phyloP scores from a whole-genome alignment of 2,329 filamentous ascomycete genomes.

The Phoma sp. region DNA sequence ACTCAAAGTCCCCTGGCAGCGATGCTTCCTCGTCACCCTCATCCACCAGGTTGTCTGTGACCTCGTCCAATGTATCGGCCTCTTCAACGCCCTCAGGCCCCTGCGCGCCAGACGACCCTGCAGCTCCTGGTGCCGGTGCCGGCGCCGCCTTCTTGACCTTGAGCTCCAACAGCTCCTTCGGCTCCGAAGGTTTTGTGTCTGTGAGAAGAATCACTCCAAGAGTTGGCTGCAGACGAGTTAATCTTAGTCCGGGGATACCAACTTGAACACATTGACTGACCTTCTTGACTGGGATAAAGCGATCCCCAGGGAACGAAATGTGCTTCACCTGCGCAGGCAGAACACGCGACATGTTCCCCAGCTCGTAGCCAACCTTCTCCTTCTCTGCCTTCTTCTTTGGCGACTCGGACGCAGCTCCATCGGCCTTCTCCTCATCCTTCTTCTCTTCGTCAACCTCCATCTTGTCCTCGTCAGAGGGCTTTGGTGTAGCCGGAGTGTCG shows the following conservation, averaged over 20 bases:
- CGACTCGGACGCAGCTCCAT: slow-evolving; percentile 58
- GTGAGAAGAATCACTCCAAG: slow-evolving; percentile 91
- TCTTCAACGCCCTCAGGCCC: slow-evolving; percentile 54
- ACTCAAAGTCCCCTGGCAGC: slow-evolving; percentile 76
- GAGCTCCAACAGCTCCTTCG: slow-evolving; percentile 84
- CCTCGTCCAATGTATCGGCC: neutral
- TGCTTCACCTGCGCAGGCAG: slow-evolving; percentile 93
- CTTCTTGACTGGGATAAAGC: slow-evolving; percentile 93
- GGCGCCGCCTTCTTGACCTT: slow-evolving; percentile 80
- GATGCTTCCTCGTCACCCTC: slow-evolving; percentile 80
- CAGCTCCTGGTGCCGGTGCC: slow-evolving; percentile 52
- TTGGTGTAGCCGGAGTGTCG: slow-evolving; percentile 78
- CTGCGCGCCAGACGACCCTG: slow-evolving; percentile 43
- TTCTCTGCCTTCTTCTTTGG: slow-evolving; percentile 90
- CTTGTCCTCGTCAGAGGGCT: slow-evolving; percentile 73
- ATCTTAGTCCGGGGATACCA: neutral
- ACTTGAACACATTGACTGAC: slow-evolving; percentile 53
- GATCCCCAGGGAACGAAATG: slow-evolving; percentile 86
- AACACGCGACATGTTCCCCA: slow-evolving; percentile 96
- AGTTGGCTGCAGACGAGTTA: slow-evolving; percentile 69
- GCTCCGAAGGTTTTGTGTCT: slow-evolving; percentile 79
- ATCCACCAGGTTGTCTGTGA: slow-evolving; percentile 75
- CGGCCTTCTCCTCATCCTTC: slow-evolving; percentile 56
- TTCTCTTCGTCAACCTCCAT: slow-evolving; percentile 73
- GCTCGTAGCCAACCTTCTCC: slow-evolving; percentile 94